Conservation (phyloP, 2,329 filamentous ascomycete species). For the Ophiocordyceps camponoti-floridani region DNA sequence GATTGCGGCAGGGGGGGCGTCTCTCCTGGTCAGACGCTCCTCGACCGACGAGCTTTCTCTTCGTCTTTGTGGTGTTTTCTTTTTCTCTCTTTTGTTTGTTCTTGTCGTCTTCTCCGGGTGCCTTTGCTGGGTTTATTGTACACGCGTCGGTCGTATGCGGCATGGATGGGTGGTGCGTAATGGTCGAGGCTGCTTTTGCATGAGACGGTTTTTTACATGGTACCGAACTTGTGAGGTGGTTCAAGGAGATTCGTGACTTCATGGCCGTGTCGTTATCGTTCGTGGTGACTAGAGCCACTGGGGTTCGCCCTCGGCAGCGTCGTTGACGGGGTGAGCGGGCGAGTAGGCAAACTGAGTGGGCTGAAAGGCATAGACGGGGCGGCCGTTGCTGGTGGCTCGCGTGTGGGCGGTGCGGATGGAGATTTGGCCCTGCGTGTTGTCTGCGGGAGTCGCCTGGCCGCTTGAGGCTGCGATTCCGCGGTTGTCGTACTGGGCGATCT, state of each 20-base stretch:
- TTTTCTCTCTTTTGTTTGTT: not conserved
- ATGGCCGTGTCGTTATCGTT: slow-evolving; percentile 18
- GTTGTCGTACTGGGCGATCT: slow-evolving; percentile 50
- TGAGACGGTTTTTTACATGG: slow-evolving; percentile 6
- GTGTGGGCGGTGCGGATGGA: slow-evolving; percentile 24
- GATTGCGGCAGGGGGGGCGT: slow-evolving; percentile 5
- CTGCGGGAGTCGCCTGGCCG: slow-evolving; percentile 32
- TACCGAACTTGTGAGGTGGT: slow-evolving; percentile 3
- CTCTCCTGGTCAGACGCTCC: slow-evolving; percentile 1
- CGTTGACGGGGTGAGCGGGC: slow-evolving; percentile 8
- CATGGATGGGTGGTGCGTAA: slow-evolving; percentile 1
- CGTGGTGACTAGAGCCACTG: slow-evolving; percentile 20
- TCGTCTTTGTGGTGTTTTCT: no score
- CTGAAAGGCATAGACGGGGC: slow-evolving; percentile 12
- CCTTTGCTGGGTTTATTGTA: slow-evolving; percentile 11
- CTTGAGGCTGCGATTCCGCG: slow-evolving; percentile 23
- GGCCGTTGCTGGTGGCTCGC: slow-evolving; percentile 23
- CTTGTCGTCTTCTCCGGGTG: not conserved
- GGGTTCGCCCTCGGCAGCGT: slow-evolving; percentile 14
- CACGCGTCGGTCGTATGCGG: slow-evolving; percentile 13
- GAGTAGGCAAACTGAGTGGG: slow-evolving; percentile 13
- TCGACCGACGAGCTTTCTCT: slow-evolving; percentile 1
- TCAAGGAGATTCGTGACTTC: slow-evolving; percentile 22
- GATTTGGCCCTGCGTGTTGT: slow-evolving; percentile 35
- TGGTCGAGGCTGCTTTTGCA: not conserved